Percentiles rank a stretch among this genome's conserved stretches.
phyloP scores from a whole-genome alignment of 2,329 filamentous ascomycete species.

The Fusarium nelsonii region DNA sequence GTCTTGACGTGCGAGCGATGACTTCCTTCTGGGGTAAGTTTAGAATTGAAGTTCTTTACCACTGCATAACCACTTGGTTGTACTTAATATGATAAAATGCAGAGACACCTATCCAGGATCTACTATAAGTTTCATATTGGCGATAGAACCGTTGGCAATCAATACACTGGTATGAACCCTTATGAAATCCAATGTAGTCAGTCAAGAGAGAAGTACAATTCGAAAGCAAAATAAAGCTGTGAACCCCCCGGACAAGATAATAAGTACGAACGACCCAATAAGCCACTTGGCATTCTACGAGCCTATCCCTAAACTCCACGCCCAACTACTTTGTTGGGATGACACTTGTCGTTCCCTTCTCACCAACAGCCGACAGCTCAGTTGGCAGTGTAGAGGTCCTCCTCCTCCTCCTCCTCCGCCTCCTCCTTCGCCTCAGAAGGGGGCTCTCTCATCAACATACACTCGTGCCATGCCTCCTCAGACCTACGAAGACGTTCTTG shows the following conservation, averaged over 20 bases:
- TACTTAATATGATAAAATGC: too few species aligned
- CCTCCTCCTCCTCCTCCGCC: not conserved
- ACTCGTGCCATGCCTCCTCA: constrained; percentile 47
- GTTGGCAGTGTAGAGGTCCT: not conserved
- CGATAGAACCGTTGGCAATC: not conserved
- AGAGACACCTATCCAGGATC: too few species aligned
- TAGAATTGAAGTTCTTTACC: too few species aligned
- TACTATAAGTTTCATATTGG: too few species aligned
- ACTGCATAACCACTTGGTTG: too few species aligned
- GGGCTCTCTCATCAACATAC: constrained; percentile 18
- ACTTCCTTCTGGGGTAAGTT: too few species aligned
- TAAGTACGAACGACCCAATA: not conserved
- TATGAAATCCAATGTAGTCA: not conserved
- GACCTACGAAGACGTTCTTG: constrained; percentile 42
- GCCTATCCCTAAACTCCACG: not conserved
- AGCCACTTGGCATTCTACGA: not conserved
- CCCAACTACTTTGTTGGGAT: not conserved
- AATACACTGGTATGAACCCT: not conserved
- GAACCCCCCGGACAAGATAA: not conserved
- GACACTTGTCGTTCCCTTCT: not conserved
- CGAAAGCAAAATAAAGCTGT: not conserved
- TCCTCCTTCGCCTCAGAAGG: not conserved
- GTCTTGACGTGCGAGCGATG: too few species aligned
- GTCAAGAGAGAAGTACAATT: not conserved
- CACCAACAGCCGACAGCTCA: not conserved